Conservation (phyloP, 1,284 basidiomycete genomes). For the Phellinidium pouzarii region DNA sequence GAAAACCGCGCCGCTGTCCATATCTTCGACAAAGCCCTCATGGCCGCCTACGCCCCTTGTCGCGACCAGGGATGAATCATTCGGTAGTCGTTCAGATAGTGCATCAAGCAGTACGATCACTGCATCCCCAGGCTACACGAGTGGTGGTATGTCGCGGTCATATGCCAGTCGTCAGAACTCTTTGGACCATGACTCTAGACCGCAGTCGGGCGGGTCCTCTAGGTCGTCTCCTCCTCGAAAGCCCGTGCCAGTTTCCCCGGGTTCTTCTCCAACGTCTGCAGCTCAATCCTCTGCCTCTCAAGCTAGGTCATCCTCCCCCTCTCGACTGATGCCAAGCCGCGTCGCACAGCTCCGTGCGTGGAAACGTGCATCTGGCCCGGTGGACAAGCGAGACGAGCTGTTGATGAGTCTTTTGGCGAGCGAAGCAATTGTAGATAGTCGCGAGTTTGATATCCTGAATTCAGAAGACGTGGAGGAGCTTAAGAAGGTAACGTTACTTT, state of each 20-base stretch:
- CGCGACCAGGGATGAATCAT: not conserved
- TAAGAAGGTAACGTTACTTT: slow-evolving; percentile 58
- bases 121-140: slow-evolving; percentile 3
- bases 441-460: slow-evolving; percentile 64
- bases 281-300: slow-evolving; percentile 29
- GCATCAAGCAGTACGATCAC: slow-evolving; percentile 14
- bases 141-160: slow-evolving; percentile 2
- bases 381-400: slow-evolving; percentile 59
- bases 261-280: slow-evolving; percentile 21
- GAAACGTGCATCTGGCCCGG: slow-evolving; percentile 28
- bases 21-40: slow-evolving; percentile 27
- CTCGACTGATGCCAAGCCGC: slow-evolving; percentile 26
- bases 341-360: slow-evolving; percentile 21
- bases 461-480: slow-evolving; percentile 88
- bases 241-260: slow-evolving; percentile 29
- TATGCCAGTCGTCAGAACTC: slow-evolving; percentile 20
- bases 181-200: slow-evolving; percentile 24
- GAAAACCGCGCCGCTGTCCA: slow-evolving; percentile 41
- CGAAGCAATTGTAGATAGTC: slow-evolving; percentile 80
- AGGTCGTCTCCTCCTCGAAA: slow-evolving; percentile 27
- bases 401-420: slow-evolving; percentile 79
- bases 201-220: slow-evolving; percentile 24
- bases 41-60: slow-evolving; percentile 13
- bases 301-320: slow-evolving; percentile 38
- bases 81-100: slow-evolving; percentile 11